Evolutionary conservation across 169 alveolate genomes (phyloP).

Genomic region (Besnoitia besnoiti): DNA sequence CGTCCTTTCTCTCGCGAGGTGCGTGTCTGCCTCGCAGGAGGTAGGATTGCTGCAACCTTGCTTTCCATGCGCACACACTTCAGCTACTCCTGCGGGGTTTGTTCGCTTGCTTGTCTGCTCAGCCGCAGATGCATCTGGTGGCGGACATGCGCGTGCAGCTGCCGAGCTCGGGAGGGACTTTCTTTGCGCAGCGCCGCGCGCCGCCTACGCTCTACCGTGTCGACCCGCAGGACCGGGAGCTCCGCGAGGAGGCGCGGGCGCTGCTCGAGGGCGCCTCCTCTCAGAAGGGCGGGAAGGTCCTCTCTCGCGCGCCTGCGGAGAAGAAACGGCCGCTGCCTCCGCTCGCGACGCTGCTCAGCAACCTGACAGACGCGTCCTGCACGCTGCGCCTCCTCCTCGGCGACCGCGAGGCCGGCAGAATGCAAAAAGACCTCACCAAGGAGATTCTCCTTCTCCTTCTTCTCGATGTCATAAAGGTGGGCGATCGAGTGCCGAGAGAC

Average conservation of each 20-base stretch:
- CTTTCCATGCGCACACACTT: no score
- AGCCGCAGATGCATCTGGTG: background rate
- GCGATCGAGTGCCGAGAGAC: no score
- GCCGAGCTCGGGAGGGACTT: background rate
- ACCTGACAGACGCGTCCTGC: background rate
- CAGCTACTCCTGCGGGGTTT: no score
- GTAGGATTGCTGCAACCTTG: no score
- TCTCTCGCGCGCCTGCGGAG: background rate
- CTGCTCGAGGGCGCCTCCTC: slow-evolving; percentile 15
- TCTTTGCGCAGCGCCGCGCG: background rate
- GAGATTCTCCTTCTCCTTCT: slow-evolving; percentile 16
- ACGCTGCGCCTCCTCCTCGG: slow-evolving; percentile 5
- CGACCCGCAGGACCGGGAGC: background rate
- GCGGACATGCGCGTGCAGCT: slow-evolving; percentile 30
- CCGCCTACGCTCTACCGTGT: slow-evolving; percentile 17
- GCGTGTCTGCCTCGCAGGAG: no score
- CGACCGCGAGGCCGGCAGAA: background rate
- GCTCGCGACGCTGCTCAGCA: background rate
- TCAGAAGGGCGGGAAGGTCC: background rate
- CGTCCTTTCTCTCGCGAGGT: no score
- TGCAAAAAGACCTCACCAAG: background rate
- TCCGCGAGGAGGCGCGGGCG: slow-evolving; percentile 3
- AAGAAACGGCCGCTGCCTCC: slow-evolving; percentile 9
- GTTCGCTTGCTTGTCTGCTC: background rate
- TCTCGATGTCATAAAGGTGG: slow-evolving; percentile 3